Conservation (phyloP, 768 basidiomycete species). For the Hortiboletus flavorubellus region DNA sequence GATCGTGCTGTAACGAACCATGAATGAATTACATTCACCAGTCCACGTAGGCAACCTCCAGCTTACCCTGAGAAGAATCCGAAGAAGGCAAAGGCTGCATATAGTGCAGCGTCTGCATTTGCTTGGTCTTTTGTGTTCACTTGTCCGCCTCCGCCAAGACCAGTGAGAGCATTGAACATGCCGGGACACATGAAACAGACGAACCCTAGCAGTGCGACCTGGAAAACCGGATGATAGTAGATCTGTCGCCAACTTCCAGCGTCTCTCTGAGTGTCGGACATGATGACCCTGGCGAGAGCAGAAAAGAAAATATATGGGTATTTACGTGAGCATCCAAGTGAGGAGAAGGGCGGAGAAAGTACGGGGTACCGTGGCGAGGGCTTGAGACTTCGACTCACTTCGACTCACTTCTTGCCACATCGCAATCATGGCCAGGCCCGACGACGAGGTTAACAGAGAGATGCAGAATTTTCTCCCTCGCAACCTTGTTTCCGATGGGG, state of each 20-base stretch:
- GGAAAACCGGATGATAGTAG: constrained; percentile 48
- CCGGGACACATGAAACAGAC: constrained; percentile 61
- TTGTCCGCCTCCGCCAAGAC: constrained; percentile 79
- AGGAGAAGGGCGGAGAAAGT: neutral
- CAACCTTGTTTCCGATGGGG: too few species aligned
- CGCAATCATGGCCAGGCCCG: too few species aligned
- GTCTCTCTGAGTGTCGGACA: constrained; percentile 20
- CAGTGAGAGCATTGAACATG: constrained; percentile 76
- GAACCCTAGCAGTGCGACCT: constrained; percentile 57
- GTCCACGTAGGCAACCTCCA: neutral
- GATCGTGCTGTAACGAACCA: constrained; percentile 47
- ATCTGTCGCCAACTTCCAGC: constrained; percentile 38
- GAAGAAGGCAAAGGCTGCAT: constrained; percentile 57
- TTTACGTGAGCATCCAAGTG: neutral
- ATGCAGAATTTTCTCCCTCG: too few species aligned
- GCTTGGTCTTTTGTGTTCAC: constrained; percentile 59
- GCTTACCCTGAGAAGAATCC: constrained; percentile 70
- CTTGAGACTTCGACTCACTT: too few species aligned
- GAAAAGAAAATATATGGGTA: neutral
- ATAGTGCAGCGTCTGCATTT: constrained; percentile 66
- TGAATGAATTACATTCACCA: neutral
- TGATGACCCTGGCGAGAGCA: constrained; percentile 1
- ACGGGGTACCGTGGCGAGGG: too few species aligned
- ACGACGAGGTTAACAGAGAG: too few species aligned
- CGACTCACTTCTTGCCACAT: too few species aligned